phyloP scores from a whole-genome alignment of 768 basidiomycete species.

The Tulasnella sp. region DNA sequence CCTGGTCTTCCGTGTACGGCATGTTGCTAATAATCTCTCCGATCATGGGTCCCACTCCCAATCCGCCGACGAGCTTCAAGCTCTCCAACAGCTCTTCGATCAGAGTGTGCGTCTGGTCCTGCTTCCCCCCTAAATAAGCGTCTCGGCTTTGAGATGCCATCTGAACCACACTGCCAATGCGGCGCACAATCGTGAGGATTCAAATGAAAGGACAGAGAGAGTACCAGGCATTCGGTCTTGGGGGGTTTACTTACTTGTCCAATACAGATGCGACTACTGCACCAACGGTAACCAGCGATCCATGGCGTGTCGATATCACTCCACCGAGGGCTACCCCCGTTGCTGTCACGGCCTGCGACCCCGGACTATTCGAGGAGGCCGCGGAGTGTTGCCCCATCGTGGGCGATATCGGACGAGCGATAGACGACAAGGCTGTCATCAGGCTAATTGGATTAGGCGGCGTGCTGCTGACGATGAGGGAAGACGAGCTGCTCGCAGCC shows the following conservation, averaged over 20 bases:
- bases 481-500: not conserved
- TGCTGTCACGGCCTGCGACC: conserved; percentile 18
- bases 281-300: conserved; percentile 28
- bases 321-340: conserved; percentile 16
- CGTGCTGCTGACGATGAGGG: not conserved
- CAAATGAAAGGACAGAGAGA: too few relatives aligned
- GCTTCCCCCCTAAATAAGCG: conserved; percentile 26
- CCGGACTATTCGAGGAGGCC: not conserved
- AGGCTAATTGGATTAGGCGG: not conserved
- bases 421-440: conserved; percentile 9
- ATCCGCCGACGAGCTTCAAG: conserved; percentile 34
- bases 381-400: not conserved
- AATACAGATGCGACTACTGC: conserved; percentile 27
- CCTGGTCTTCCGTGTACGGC: conserved; percentile 12
- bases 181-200: too few relatives aligned
- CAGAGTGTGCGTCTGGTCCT: conserved; percentile 28
- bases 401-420: conserved; percentile 2
- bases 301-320: conserved; percentile 24
- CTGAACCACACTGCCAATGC: conserved; percentile 19
- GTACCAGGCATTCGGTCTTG: not conserved
- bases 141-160: conserved; percentile 29
- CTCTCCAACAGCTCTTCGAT: conserved; percentile 34
- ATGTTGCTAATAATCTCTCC: conserved; percentile 1
- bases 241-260: conserved; percentile 26
- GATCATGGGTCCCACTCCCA: conserved; percentile 28